phyloP scores from a whole-genome alignment of 495 filamentous ascomycete genomes.

The Glarea lozoyensis region DNA sequence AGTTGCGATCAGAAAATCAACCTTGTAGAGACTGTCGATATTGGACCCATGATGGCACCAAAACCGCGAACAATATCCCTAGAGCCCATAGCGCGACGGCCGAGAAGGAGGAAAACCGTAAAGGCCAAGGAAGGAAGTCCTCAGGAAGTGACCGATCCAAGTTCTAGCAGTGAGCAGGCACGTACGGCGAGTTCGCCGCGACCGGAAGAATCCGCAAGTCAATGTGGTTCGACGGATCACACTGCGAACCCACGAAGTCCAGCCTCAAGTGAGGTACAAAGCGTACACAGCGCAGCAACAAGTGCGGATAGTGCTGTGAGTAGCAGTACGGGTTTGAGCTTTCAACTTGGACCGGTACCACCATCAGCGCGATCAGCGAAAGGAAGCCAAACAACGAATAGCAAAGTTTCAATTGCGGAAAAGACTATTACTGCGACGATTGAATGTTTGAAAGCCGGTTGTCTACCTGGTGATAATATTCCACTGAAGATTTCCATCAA shows the following conservation, averaged over 20 bases:
- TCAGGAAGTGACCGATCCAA: slow-evolving; percentile 7
- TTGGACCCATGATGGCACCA: slow-evolving; percentile 45
- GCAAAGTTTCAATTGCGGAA: slow-evolving; percentile 13
- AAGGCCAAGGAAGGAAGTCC: slow-evolving; percentile 9
- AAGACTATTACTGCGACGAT: slow-evolving; percentile 84
- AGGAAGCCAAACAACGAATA: slow-evolving; percentile 9
- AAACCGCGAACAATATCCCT: slow-evolving; percentile 71
- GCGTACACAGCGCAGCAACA: slow-evolving; percentile 42
- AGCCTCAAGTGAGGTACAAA: slow-evolving; percentile 44
- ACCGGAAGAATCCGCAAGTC: slow-evolving; percentile 21
- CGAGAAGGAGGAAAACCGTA: slow-evolving; percentile 18
- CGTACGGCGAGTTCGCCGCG: slow-evolving; percentile 10
- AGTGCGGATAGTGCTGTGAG: slow-evolving; percentile 54
- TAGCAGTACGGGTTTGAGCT: slow-evolving; percentile 45
- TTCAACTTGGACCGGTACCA: slow-evolving; percentile 27
- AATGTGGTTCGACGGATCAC: slow-evolving; percentile 14
- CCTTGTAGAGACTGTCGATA: slow-evolving; percentile 63
- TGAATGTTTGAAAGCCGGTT: slow-evolving; percentile 73
- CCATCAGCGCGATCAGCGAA: slow-evolving; percentile 12
- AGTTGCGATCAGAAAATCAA: slow-evolving; percentile 73
- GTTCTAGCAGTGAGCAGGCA: slow-evolving; percentile 7
- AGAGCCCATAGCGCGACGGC: slow-evolving; percentile 49
- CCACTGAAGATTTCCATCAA: slow-evolving; percentile 72
- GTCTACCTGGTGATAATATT: slow-evolving; percentile 75
- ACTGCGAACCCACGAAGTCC: slow-evolving; percentile 34